Evolutionary conservation across 169 alveolate species (phyloP).

Genomic region (Cytauxzoon felis): DNA sequence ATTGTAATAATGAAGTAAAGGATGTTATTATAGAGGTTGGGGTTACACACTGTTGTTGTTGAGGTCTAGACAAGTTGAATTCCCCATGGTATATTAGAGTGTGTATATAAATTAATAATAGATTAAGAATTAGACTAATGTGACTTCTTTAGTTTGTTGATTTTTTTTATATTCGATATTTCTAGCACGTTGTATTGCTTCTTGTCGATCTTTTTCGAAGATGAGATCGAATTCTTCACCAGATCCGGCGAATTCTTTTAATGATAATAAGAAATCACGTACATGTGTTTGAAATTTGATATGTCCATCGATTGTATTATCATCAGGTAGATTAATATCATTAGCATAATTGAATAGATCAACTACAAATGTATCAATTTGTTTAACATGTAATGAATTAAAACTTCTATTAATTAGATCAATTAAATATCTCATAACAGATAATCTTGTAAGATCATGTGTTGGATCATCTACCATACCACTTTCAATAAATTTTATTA

Average conservation of each 20-base stretch:
- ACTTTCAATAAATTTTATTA: slow-evolving; percentile 38
- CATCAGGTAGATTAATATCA: slow-evolving; percentile 15
- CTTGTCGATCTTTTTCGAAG: slow-evolving; percentile 51
- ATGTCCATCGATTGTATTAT: slow-evolving; percentile 4
- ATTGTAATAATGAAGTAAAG: too few relatives aligned
- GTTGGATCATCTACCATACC: slow-evolving; percentile 57
- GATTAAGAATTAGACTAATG: slow-evolving; percentile 32
- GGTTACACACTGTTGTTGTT: too few relatives aligned
- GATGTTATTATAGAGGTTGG: too few relatives aligned
- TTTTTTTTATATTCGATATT: slow-evolving; percentile 28
- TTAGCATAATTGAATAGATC: slow-evolving; percentile 60
- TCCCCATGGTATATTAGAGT: too few relatives aligned
- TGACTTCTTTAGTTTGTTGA: slow-evolving; percentile 53
- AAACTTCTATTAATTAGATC: slow-evolving; percentile 49
- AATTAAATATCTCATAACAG: slow-evolving; percentile 54
- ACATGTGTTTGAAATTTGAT: slow-evolving; percentile 60
- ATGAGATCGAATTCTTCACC: slow-evolving; percentile 51
- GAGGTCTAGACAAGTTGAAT: too few relatives aligned
- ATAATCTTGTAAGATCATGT: slow-evolving; percentile 33
- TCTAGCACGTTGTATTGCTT: slow-evolving; percentile 57
- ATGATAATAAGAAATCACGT: slow-evolving; percentile 53
- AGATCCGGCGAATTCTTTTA: slow-evolving; percentile 62
- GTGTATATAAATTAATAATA: too few relatives aligned
- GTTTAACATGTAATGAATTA: slow-evolving; percentile 44
- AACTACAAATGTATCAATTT: slow-evolving; percentile 57